Evolutionary conservation across 2,329 filamentous ascomycete species (phyloP), one percentile per base, ranked within the genome.

Genomic region (Aotearoamyces nothofagi): DNA sequence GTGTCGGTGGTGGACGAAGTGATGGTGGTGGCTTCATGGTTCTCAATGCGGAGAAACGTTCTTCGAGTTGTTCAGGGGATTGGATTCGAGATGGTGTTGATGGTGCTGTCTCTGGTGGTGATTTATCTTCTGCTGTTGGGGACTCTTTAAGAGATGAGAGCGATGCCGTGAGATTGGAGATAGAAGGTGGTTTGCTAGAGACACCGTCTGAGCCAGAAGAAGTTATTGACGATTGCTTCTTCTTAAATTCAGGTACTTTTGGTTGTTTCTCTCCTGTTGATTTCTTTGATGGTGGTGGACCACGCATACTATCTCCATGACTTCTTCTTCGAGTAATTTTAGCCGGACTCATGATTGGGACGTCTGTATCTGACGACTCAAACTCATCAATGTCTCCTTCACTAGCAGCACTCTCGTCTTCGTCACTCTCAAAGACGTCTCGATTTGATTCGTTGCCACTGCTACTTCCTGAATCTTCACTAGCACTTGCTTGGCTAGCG

Each of bases 401-500:
- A 34, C 56, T 61, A 6, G 53, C 50, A 4, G 51, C 50, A 30
- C 51, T 56, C 20, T 45, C 43, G 5, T 40, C 40, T 12, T 40
- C 39, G 11, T 55, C 52, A 4, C 45, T 45, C 3, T 54, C 52
- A 29, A 52, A 51, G 9, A 37, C 41, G 16, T 58, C 59, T 6
- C 51, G 49, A 22, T 58, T 57, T 19, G 52, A 44, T 23, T 52
- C 54, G 9, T 55, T 53, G 11, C 39, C 41, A 17, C 24, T 28
- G 17, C 40, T 44, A 17, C 46, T 52, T 9, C 37, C 42, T 1
- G 57, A 58, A 9, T 52, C 52, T 32, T 63, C 60, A 26, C 56
- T 61, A 4, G 55, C 54, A 26, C 55, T 60, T 9, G 51, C 52
- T 20, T 60, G 53, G 32, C 56, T 59, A 9, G 60, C 52, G 33